Evolutionary conservation across 1,284 basidiomycete species (phyloP).

Genomic region (Malassezia vespertilionis): DNA sequence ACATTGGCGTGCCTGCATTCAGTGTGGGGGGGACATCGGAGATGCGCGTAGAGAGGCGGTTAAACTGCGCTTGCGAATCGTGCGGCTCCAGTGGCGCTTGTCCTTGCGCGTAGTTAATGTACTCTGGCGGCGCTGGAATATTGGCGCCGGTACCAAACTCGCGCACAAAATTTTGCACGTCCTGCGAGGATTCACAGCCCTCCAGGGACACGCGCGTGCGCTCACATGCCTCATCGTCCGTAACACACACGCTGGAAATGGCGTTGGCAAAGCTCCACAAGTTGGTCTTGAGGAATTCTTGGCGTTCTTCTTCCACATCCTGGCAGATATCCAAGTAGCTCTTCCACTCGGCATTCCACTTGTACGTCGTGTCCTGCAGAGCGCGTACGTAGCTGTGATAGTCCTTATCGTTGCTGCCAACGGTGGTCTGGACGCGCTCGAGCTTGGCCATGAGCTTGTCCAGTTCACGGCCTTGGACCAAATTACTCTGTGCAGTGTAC

Average conservation of each 20-base stretch:
- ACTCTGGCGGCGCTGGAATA: constrained; percentile 44
- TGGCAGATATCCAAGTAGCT: constrained; percentile 59
- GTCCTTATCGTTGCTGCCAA: constrained; percentile 64
- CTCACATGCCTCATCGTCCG: constrained; percentile 65
- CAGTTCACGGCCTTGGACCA: constrained; percentile 84
- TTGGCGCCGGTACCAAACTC: constrained; percentile 37
- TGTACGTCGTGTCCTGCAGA: constrained; percentile 65
- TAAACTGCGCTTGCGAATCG: constrained; percentile 34
- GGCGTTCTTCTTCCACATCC: constrained; percentile 84
- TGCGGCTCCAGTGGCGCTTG: constrained; percentile 32
- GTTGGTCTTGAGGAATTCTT: constrained; percentile 87
- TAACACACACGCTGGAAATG: constrained; percentile 85
- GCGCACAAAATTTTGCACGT: constrained; percentile 40
- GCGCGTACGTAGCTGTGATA: constrained; percentile 76
- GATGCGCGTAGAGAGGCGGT: constrained; percentile 32
- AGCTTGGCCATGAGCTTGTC: constrained; percentile 81
- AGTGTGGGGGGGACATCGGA: constrained; percentile 16
- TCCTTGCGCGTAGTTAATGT: constrained; percentile 44
- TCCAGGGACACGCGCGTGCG: constrained; percentile 42
- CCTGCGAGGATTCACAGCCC: constrained; percentile 35
- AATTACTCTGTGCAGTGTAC: constrained; percentile 80
- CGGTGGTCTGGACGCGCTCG: constrained; percentile 77
- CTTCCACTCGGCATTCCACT: constrained; percentile 93
- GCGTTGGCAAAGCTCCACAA: constrained; percentile 94
- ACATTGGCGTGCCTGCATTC: constrained; percentile 7